Percentiles rank a stretch among this genome's conserved stretches.
Evolutionary conservation across 2,329 filamentous ascomycete genomes (phyloP).

Genomic region (Bipolaris oryzae): DNA sequence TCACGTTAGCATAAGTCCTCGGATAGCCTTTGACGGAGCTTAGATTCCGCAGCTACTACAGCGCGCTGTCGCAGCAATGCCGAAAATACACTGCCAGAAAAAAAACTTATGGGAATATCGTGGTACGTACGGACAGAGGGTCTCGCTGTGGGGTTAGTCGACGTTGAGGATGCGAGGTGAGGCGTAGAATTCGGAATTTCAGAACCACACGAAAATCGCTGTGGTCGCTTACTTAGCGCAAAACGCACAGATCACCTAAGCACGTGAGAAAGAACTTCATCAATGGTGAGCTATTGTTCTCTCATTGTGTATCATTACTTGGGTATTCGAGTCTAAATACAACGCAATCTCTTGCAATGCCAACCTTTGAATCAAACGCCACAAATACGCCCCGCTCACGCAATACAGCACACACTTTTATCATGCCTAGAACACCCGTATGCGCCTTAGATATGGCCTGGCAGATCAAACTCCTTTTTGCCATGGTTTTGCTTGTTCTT

Average conservation of each 20-base stretch:
- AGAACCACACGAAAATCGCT: constrained; percentile 21
- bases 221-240: constrained; percentile 28
- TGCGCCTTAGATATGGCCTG: constrained; percentile 43
- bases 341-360: constrained; percentile 1
- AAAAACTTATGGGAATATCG: background rate
- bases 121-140: constrained; percentile 33
- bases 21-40: background rate
- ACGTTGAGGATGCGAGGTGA: constrained; percentile 29
- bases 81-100: background rate
- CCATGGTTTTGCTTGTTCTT: constrained; percentile 26
- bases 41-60: background rate
- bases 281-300: background rate
- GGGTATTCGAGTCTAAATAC: constrained; percentile 9
- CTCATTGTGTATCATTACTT: background rate
- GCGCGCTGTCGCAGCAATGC: constrained; percentile 1
- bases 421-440: constrained; percentile 19
- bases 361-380: background rate
- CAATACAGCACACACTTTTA: constrained; percentile 4
- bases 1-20: constrained; percentile 25
- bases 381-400: background rate
- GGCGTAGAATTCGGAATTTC: constrained; percentile 27
- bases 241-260: background rate
- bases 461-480: constrained; percentile 41
- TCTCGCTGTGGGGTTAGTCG: constrained; percentile 37
- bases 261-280: constrained; percentile 13